A percentile compares a stretch with the other conserved stretches of the same genome.
Evolutionary conservation across 2,329 filamentous ascomycete species (phyloP).

Genomic region (Talaromyces sp.): DNA sequence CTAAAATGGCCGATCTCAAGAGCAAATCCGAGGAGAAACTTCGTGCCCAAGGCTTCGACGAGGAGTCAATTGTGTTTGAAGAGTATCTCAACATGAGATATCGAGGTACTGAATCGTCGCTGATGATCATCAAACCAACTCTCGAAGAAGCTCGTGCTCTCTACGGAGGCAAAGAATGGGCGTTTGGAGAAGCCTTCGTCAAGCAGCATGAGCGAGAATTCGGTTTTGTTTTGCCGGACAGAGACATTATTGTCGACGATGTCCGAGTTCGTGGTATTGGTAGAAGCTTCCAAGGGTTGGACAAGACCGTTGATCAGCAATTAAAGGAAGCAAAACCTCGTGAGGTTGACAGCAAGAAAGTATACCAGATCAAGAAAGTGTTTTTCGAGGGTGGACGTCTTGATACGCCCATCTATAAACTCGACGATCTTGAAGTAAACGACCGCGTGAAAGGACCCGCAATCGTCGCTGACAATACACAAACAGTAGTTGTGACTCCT

Average conservation of each 20-base stretch:
- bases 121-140: constrained; percentile 80
- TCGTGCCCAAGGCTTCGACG: constrained; percentile 72
- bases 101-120: constrained; percentile 80
- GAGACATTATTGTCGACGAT: constrained; percentile 87
- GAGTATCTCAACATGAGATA: constrained; percentile 95
- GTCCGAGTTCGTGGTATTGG: constrained; percentile 84
- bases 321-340: constrained; percentile 65
- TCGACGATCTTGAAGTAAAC: constrained; percentile 69
- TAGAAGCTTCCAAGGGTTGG: constrained; percentile 75
- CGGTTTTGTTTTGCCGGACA: constrained; percentile 79
- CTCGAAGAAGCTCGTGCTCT: constrained; percentile 58
- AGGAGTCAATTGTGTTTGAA: constrained; percentile 74
- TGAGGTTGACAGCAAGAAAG: constrained; percentile 58
- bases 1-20: constrained; percentile 76
- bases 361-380: constrained; percentile 65
- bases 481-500: constrained; percentile 81
- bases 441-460: constrained; percentile 75
- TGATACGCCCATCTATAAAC: constrained; percentile 78
- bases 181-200: constrained; percentile 79
- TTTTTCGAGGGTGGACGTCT: constrained; percentile 80
- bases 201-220: constrained; percentile 90
- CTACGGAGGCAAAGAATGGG: constrained; percentile 68
- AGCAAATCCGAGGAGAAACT: constrained; percentile 67
- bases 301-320: constrained; percentile 81
- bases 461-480: constrained; percentile 69